A percentile compares a stretch with the other conserved stretches of the same genome.
phyloP scores from a whole-genome alignment of 805 yeast species.

The Priceomyces carsonii region DNA sequence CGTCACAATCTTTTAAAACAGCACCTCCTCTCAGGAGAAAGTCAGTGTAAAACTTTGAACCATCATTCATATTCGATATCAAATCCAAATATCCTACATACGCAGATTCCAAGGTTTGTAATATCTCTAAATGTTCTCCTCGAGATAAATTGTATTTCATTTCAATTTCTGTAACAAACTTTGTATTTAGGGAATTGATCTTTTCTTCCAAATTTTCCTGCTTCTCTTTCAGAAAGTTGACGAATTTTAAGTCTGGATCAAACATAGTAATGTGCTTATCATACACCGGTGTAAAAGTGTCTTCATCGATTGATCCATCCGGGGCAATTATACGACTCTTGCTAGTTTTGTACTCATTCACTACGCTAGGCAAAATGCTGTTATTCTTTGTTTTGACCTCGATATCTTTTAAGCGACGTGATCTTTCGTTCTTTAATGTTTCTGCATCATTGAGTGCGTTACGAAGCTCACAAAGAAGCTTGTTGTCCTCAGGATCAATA shows the following conservation, averaged over 20 bases:
- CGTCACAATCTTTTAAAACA: constrained; percentile 50
- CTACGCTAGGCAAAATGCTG: constrained; percentile 53
- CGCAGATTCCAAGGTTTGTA: constrained; percentile 53
- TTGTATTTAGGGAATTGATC: constrained; percentile 32
- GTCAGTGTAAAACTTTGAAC: constrained; percentile 68
- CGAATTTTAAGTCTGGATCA: constrained; percentile 47
- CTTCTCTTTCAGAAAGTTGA: constrained; percentile 37
- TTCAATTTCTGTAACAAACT: constrained; percentile 24
- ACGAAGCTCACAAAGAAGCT: constrained; percentile 36
- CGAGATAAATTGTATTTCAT: constrained; percentile 21
- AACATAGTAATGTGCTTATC: constrained; percentile 47
- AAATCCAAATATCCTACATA: constrained; percentile 57
- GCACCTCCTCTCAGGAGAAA: constrained; percentile 48
- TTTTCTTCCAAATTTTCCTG: constrained; percentile 38
- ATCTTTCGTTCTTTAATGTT: constrained; percentile 36
- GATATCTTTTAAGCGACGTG: constrained; percentile 39
- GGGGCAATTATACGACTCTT: constrained; percentile 14
- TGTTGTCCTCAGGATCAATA: constrained; percentile 31
- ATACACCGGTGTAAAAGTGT: constrained; percentile 39
- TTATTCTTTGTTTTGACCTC: constrained; percentile 47
- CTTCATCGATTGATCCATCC: constrained; percentile 21
- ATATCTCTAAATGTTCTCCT: constrained; percentile 44
- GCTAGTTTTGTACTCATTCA: constrained; percentile 43
- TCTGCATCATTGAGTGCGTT: constrained; percentile 28
- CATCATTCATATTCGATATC: constrained; percentile 62